A percentile compares a stretch with the other conserved stretches of the same genome.
Evolutionary conservation across 2,329 filamentous ascomycete genomes (phyloP).

Genomic region (Myriangium duriaei): DNA sequence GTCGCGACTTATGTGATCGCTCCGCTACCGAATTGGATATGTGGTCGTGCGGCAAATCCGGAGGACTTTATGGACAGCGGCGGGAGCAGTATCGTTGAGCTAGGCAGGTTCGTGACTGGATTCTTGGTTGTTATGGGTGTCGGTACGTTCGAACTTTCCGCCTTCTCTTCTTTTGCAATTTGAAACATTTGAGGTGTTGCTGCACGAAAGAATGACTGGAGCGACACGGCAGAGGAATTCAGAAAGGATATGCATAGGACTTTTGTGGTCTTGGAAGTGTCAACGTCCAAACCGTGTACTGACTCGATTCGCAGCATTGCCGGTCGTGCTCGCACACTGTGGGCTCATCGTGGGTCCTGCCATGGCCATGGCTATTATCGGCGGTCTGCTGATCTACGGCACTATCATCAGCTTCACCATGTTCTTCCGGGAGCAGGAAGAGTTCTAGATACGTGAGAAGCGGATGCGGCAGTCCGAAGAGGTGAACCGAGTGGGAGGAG

Average conservation of each 20-base stretch:
- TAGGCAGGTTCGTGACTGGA: conserved; percentile 86
- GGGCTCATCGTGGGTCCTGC: conserved; percentile 69
- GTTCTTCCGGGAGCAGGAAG: conserved; percentile 97
- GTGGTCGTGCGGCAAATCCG: conserved; percentile 71
- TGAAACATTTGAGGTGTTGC: too few species aligned
- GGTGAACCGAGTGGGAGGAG: not conserved
- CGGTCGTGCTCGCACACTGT: conserved; percentile 76
- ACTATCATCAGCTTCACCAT: conserved; percentile 97
- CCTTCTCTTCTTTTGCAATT: conserved; percentile 1
- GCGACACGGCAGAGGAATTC: too few species aligned
- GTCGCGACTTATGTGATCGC: conserved; percentile 92
- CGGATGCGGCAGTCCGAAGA: too few species aligned
- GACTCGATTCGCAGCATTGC: conserved; percentile 52
- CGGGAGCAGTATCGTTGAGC: conserved; percentile 74
- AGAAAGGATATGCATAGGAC: not conserved
- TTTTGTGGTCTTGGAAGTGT: not conserved
- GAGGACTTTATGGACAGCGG: conserved; percentile 91
- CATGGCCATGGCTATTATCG: conserved; percentile 89
- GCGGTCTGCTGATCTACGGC: conserved; percentile 87
- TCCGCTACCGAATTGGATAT: conserved; percentile 94
- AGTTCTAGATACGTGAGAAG: conserved; percentile 50
- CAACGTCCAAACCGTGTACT: not conserved
- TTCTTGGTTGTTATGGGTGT: conserved; percentile 97
- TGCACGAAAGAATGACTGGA: too few species aligned
- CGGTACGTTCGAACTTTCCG: conserved; percentile 49